Percentiles rank a stretch among this genome's conserved stretches.
phyloP scores from a whole-genome alignment of 305 asterid genomes.

The Fraxinus nigra region DNA sequence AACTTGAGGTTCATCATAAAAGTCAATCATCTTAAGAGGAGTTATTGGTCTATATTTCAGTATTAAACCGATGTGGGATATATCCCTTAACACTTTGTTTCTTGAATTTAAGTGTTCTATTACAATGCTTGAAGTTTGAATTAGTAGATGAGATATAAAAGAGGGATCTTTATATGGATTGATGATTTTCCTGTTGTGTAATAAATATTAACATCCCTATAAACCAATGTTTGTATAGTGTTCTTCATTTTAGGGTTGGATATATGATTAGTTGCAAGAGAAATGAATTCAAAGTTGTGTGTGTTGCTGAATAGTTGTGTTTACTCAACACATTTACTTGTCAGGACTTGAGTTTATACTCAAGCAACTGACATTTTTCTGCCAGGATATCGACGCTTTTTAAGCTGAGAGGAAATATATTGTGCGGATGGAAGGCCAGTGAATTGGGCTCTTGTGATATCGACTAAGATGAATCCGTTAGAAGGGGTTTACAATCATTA shows the following conservation, averaged over 20 bases:
- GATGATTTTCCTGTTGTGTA: background rate
- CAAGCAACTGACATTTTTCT: background rate
- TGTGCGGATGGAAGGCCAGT: background rate
- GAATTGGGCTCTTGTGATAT: background rate
- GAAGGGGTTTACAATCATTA: background rate
- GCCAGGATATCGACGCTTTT: background rate
- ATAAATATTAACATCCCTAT: background rate
- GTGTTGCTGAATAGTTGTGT: background rate
- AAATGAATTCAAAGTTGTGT: background rate
- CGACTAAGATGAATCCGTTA: background rate
- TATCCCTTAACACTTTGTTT: background rate
- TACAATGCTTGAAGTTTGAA: background rate
- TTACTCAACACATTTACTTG: background rate
- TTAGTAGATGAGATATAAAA: background rate
- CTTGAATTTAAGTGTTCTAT: background rate
- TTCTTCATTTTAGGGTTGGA: background rate
- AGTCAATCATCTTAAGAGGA: background rate
- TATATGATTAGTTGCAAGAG: conserved; percentile 6
- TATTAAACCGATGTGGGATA: background rate
- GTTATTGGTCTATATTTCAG: background rate
- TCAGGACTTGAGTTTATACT: background rate
- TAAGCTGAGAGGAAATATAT: background rate
- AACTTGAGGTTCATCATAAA: background rate
- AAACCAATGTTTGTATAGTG: background rate
- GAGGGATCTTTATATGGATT: background rate